Conservation (phyloP, 306 rosid genomes). For the Ammopiptanthus mongolicus region DNA sequence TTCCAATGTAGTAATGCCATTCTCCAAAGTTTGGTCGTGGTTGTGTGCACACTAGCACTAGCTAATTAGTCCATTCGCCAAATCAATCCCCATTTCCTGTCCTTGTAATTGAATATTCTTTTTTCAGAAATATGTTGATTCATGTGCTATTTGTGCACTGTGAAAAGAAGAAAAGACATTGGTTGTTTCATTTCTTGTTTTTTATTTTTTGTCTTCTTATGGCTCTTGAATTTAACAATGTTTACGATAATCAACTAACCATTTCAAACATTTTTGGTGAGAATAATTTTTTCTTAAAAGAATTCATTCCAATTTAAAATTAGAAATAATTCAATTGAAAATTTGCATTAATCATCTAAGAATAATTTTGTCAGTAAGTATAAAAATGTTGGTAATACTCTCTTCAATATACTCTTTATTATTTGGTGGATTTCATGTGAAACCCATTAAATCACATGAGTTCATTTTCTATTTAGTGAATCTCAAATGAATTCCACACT, state of each 20-base stretch:
- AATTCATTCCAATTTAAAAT: too few relatives aligned
- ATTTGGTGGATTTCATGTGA: too few relatives aligned
- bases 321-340: too few relatives aligned
- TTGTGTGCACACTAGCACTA: not conserved
- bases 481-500: too few relatives aligned
- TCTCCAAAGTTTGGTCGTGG: not conserved
- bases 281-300: too few relatives aligned
- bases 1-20: not conserved
- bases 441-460: too few relatives aligned
- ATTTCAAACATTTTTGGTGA: too few relatives aligned
- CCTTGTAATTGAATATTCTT: not conserved
- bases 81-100: not conserved
- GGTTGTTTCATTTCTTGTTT: not conserved
- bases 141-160: not conserved
- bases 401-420: too few relatives aligned
- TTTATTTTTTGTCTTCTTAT: not conserved
- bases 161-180: slow-evolving; percentile 7
- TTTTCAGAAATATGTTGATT: slow-evolving; percentile 4
- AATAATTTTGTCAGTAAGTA: too few relatives aligned
- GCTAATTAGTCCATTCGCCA: not conserved
- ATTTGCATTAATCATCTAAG: too few relatives aligned
- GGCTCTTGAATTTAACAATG: not conserved
- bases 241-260: not conserved
- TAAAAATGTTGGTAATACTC: too few relatives aligned
- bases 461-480: too few relatives aligned